Evolutionary conservation across 2,329 filamentous ascomycete genomes (phyloP).

Genomic region (Paraconiothyrium sp.): DNA sequence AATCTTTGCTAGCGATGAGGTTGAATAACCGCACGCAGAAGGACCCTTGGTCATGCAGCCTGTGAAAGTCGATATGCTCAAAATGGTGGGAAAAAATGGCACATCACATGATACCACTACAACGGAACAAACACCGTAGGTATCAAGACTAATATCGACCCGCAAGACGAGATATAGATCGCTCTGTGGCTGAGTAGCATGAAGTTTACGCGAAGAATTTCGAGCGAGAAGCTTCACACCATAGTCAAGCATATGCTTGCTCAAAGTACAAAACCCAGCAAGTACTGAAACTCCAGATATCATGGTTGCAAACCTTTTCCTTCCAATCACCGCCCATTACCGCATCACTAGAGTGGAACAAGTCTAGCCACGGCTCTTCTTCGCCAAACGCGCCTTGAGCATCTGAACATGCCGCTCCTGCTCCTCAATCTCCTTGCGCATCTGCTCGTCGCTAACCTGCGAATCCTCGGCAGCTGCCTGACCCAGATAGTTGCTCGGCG

Average conservation of each 20-base stretch:
- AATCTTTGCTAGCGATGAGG: no score
- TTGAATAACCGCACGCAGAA: no score
- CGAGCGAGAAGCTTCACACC: neutral
- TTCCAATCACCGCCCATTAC: no score
- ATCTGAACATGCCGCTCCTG: conserved; percentile 5
- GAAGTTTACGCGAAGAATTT: no score
- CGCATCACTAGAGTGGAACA: neutral
- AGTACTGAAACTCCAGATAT: neutral
- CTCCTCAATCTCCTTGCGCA: conserved; percentile 8
- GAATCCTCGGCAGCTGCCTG: neutral
- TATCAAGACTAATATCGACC: no score
- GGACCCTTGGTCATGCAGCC: no score
- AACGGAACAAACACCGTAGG: no score
- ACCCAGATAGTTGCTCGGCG: conserved; percentile 10
- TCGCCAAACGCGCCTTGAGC: conserved; percentile 4
- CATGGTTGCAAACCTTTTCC: neutral
- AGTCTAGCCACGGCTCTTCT: neutral
- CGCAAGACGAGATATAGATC: no score
- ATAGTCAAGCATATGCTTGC: neutral
- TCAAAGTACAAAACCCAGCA: neutral
- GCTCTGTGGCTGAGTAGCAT: no score
- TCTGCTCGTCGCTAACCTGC: conserved; percentile 1
- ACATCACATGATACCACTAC: no score
- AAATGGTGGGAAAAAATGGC: no score
- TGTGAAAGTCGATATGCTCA: no score